Evolutionary conservation across 164 flowering plant species (phyloP), one percentile per base, ranked within the genome.

Genomic region (Piper betle): DNA sequence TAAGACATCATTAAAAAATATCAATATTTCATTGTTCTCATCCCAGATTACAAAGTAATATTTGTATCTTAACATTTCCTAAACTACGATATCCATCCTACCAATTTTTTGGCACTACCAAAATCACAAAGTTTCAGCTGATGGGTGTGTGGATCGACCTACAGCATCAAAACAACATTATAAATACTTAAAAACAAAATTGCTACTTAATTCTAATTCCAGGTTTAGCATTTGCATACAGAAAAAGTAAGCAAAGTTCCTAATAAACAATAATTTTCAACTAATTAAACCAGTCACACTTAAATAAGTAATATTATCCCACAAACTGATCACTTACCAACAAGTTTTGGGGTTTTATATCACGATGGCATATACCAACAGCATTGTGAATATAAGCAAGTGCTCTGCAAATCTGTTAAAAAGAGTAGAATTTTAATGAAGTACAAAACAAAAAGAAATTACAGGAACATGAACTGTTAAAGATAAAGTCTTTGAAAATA

Each of bases 61-160:
- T 46, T 46, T 25, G 12, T 46, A 6, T 46, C 0, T 10, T 46
- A 46, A 6, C 15, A 10, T 46, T 46, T 6, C 50, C 50, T 10
- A 12, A 12, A 46, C 3, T 2, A 42, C 46, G 62, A n/a, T 53
- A 19, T 46, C 16, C 54, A 25, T 75, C 88, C 53, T 81, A 93
- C 99, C 97, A 94, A 73, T 84, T 77, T 82, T 80, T 94, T 94
- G 62, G 99, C 99, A 76, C 99, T 94, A 38, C 99, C 99, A 76
- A 94, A 91, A 75, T 94, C 99, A 74, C 99, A 94, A 25, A 94
- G 68, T 75, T 94, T 94, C 60, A 94, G 75, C 77, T 94, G 95
- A 70, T 88, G 96, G 38, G 93, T 94, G 66, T 83, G 88, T 41
- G 97, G 86, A 79, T 94, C 88, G 68, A 94, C 97, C 99, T 94